Base-by-base conservation (phyloP, 2,329 filamentous ascomycete genomes). In the Verruconis gallopava region DNA sequence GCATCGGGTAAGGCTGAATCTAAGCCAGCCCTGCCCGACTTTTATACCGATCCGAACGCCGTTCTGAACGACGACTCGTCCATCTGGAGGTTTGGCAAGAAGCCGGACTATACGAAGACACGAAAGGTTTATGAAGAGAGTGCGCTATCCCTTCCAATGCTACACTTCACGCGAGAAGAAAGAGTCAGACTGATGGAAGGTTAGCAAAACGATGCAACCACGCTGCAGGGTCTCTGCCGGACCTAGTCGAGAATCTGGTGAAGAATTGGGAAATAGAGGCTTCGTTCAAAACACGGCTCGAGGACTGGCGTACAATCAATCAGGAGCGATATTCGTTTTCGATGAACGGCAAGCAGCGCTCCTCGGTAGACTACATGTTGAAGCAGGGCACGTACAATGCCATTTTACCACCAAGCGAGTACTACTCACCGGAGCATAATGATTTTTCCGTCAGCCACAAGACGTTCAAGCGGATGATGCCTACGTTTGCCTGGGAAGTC, bases 241-340 rank as follows among this genome's bases (percentile, higher is more conserved):
- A 68, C 38, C 67, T 81, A 3, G 76, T 81, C 30, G 71, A 81
- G 55, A 81, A 81, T 53, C 68, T 81, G 1, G 77, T 81, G 53
- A 81, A 81, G 62, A 81, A 81, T 55, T 81, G 77, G 78, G 77
- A 81, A 56, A 71, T 81, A 40, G 77, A 81, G 56, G 78, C 78
- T 1, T 79, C 74, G 0, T 80, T 78, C 69, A 81, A 81, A 60
- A 68, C 68, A 5, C 51, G 65, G 13, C 63, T 80, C 6, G 50
- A 60, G 3, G 73, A 81, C 57, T 81, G 77, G 77, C 69, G 77
- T 36, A 81, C 78, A 2, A 68, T 81, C 49, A 73, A 80, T 54
- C 64, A 61, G 3, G 53, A 61, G 4, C 69, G 68, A 21, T 81
- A 81, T 63, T 68, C 62, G 2, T 80, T 81, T 52, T 68, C 73